Base-by-base conservation (phyloP, 345 rosid species). In the Aegle marmelos region DNA sequence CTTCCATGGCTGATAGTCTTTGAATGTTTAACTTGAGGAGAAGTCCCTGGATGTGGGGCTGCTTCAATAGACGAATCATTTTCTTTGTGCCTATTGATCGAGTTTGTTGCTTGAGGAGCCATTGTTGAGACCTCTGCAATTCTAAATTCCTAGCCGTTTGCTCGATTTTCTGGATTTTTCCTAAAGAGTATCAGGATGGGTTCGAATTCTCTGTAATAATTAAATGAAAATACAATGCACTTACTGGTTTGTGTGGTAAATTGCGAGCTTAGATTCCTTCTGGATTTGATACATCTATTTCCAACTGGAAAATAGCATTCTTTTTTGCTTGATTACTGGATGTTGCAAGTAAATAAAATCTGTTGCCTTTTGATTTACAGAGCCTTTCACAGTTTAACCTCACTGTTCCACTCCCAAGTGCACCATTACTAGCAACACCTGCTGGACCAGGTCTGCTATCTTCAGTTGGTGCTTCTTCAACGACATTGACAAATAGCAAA, bases 351-450 rank as follows among this genome's bases (percentile, higher is more conserved):
- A 81, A 80, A 82, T 76, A 33, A 64, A 21, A 30, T 53, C 59
- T 84, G 21, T 84, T 90, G 60, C 79, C 82, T 83, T 75, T 22
- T 58, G 61, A 75, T 88, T 78, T 89, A 78, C 92, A 96, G 99
- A 94, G 98, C 85, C 92, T 96, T 76, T 96, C 98, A 54, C 99
- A 96, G 80, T 96, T 96, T 79, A 92, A 96, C 88, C 98, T 96
- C 73, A 96, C 99, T 54, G 98, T 90, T 79, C 89, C 98, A 39
- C 91, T 90, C 84, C 82, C 99, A 81, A 91, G 84, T 86, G 91
- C 91, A 60, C 95, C 90, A 72, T 76, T 91, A 72, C 80, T 82
- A 77, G 90, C 91, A 84, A 81, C 89, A 27, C 83, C 95, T 76
- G 83, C 90, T 77, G 88, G 81, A 83, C 82, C 88, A 30, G 91